Evolutionary conservation across 345 rosid species (phyloP).

Genomic region (Hibiscus trionum): DNA sequence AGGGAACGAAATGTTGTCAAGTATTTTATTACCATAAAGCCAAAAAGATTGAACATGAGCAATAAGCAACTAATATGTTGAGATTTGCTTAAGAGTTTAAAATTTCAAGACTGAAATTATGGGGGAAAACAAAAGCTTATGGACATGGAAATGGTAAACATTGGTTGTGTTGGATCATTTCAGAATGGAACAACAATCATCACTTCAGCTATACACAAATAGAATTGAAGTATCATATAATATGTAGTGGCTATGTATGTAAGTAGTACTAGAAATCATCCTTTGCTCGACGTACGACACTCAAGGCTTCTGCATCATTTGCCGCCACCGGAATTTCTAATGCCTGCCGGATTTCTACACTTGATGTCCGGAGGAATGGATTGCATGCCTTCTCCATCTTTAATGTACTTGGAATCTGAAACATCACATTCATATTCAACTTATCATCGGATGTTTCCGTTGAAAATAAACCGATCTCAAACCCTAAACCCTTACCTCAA

Average conservation of each 20-base stretch:
- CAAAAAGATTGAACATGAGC: background rate
- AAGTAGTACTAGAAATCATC: constrained; percentile 42
- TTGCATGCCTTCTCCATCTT: constrained; percentile 84
- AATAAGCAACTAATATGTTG: background rate
- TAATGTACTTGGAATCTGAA: constrained; percentile 69
- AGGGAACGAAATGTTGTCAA: background rate
- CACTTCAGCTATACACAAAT: constrained; percentile 34
- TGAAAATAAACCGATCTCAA: background rate
- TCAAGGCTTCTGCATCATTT: constrained; percentile 62
- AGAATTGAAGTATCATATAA: background rate
- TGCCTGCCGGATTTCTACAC: constrained; percentile 52
- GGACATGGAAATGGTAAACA: background rate
- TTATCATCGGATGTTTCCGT: background rate
- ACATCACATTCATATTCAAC: background rate
- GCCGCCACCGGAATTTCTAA: constrained; percentile 55
- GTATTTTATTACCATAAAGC: background rate
- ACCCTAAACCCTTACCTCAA: background rate
- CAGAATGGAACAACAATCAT: constrained; percentile 12
- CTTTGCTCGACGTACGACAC: constrained; percentile 65
- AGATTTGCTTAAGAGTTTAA: background rate
- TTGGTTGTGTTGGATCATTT: constrained; percentile 10
- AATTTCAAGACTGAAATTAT: background rate
- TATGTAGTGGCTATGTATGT: background rate
- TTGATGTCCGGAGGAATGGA: constrained; percentile 80
- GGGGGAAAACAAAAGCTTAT: background rate